Conservation (phyloP, 75 land plant species). For the Sequoiadendron giganteum region DNA sequence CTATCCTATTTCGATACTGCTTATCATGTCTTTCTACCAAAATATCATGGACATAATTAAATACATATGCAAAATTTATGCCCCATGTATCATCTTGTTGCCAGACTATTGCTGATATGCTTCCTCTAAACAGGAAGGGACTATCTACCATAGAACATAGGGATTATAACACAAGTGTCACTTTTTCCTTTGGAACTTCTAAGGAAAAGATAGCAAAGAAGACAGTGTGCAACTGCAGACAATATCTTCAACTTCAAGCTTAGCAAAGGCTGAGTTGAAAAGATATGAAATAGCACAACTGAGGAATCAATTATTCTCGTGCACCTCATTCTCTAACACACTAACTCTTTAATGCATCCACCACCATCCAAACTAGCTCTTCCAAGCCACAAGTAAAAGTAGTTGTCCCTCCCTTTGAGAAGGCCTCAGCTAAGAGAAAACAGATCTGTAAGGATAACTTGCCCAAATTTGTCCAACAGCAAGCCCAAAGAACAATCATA, state of each 20-base stretch:
- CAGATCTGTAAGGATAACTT: background rate
- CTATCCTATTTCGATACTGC: too few relatives aligned
- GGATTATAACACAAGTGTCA: too few relatives aligned
- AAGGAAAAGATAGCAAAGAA: background rate
- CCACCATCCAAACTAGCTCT: background rate
- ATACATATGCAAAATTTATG: background rate
- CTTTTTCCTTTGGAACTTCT: background rate
- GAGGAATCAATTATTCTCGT: background rate
- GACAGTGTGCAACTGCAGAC: background rate
- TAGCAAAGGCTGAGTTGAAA: background rate
- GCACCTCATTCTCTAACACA: background rate
- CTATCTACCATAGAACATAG: too few relatives aligned
- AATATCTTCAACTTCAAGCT: background rate
- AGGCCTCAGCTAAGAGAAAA: background rate
- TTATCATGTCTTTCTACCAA: background rate
- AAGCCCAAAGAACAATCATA: background rate
- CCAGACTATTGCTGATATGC: too few relatives aligned
- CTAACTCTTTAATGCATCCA: background rate
- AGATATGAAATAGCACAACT: background rate
- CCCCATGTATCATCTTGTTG: background rate
- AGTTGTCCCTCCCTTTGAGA: background rate
- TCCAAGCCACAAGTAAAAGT: background rate
- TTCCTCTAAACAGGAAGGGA: too few relatives aligned
- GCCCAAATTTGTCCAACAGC: background rate
- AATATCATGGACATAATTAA: background rate